Conservation (phyloP, 345 rosid species). For the Melaleuca quinquenervia region DNA sequence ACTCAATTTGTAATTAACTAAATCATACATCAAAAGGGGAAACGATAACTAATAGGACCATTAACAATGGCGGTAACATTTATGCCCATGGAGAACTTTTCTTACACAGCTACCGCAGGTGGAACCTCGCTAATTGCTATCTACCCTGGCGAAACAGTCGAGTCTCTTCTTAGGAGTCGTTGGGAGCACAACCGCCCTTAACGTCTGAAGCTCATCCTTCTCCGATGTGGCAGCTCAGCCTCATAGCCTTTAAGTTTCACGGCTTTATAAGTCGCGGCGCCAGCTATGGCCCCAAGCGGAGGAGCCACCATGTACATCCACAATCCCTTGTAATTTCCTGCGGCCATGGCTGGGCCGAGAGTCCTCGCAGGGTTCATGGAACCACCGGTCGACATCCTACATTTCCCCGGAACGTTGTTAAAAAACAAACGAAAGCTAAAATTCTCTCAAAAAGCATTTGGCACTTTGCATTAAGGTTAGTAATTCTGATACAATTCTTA, state of each 20-base stretch:
- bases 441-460: background rate
- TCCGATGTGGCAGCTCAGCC: conserved; percentile 43
- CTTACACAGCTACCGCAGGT: background rate
- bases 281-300: conserved; percentile 66
- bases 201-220: conserved; percentile 8
- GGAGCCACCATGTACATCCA: conserved; percentile 86
- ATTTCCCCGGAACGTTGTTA: background rate
- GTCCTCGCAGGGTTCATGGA: conserved; percentile 71
- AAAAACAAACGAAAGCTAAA: background rate
- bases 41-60: background rate
- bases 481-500: background rate
- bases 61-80: background rate
- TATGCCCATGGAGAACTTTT: background rate
- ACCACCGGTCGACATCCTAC: conserved; percentile 70
- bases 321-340: conserved; percentile 55
- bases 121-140: background rate
- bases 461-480: background rate
- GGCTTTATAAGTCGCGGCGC: conserved; percentile 53
- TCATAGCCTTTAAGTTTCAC: conserved; percentile 60
- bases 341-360: conserved; percentile 79
- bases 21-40: background rate
- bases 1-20: background rate
- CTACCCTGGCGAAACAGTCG: background rate
- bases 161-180: background rate
- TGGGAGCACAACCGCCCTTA: background rate